A percentile compares a stretch with the other conserved stretches of the same genome.
Conservation (phyloP, 192 early-diverging fungal species). For the Physocladia obscura region DNA sequence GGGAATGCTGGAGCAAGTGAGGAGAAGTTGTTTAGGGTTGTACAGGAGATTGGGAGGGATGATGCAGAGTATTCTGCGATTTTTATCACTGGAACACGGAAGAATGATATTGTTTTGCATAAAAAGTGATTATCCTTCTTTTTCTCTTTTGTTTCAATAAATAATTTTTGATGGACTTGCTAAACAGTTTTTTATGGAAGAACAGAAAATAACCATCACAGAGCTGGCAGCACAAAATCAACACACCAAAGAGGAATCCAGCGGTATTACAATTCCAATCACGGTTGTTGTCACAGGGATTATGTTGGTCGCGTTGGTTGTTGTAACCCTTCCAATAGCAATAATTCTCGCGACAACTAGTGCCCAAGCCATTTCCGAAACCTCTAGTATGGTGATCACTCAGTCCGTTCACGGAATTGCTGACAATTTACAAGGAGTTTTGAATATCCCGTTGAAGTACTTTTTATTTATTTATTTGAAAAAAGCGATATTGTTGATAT, state of each 20-base stretch:
- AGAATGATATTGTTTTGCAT: conserved; percentile 37
- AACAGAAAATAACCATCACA: no score
- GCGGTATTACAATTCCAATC: not conserved
- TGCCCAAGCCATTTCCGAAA: not conserved
- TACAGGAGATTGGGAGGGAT: conserved; percentile 40
- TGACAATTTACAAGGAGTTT: not conserved
- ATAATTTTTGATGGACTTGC: no score
- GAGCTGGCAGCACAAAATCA: not conserved
- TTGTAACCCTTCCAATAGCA: not conserved
- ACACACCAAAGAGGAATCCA: not conserved
- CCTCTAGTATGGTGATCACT: not conserved
- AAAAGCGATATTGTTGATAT: no score
- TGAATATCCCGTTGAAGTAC: not conserved
- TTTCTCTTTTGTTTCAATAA: no score
- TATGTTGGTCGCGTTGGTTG: not conserved
- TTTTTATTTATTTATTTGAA: not conserved
- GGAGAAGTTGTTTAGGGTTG: conserved; percentile 38
- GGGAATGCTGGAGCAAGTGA: conserved; percentile 18
- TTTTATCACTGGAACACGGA: conserved; percentile 30
- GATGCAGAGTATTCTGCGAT: conserved; percentile 7
- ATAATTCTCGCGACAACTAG: not conserved
- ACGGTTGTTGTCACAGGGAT: not conserved
- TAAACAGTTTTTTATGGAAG: no score
- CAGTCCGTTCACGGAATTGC: not conserved
- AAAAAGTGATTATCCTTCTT: no score